Evolutionary conservation across 2,329 filamentous ascomycete genomes (phyloP).

Genomic region (Lachnellula cervina): DNA sequence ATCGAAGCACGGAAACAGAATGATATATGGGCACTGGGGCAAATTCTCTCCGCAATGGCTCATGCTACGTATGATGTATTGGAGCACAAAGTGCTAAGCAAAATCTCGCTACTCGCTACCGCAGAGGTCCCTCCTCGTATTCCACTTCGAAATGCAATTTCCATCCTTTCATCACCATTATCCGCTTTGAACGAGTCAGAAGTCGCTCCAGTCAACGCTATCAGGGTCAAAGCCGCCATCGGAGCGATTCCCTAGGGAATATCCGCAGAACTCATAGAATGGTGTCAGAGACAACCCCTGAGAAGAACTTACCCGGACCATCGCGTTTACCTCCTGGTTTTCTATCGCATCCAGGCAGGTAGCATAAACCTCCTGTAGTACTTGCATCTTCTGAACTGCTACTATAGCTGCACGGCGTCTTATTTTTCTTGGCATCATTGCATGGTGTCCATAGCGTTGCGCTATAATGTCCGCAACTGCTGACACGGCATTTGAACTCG

Average conservation of each 20-base stretch:
- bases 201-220: conserved; percentile 8
- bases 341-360: conserved; percentile 2
- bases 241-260: conserved; percentile 1
- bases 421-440: background rate
- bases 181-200: conserved; percentile 5
- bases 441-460: conserved; percentile 2
- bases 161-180: conserved; percentile 2
- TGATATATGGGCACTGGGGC: conserved; percentile 19
- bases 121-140: too few relatives aligned
- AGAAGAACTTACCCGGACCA: conserved; percentile 2
- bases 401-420: background rate
- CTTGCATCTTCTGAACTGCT: conserved; percentile 5
- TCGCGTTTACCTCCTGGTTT: conserved; percentile 7
- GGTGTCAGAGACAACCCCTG: background rate
- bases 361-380: conserved; percentile 4
- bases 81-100: conserved; percentile 5
- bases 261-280: background rate
- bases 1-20: conserved; percentile 16
- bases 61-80: background rate
- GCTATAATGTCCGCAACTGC: conserved; percentile 4
- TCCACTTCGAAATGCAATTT: too few relatives aligned
- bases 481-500: conserved; percentile 2
- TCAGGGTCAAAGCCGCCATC: conserved; percentile 10
- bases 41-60: conserved; percentile 12
- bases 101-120: too few relatives aligned